These are phyloP conservation scores for Strobilomyces dryophilus DNA, from an alignment of 768 basidiomycete species.

Conservation along the genomic window DNA sequence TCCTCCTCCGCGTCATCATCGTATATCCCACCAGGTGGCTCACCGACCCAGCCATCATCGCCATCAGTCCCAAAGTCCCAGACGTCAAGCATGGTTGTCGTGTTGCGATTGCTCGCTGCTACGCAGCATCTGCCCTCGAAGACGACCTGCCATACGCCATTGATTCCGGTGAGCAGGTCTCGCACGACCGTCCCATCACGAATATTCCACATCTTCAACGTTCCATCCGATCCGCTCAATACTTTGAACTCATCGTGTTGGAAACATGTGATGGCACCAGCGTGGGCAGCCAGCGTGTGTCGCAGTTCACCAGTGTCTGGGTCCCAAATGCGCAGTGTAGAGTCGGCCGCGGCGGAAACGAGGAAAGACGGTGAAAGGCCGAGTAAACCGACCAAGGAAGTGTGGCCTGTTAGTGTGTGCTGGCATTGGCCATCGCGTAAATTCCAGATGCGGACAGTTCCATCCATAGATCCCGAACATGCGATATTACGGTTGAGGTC, in stretches of 20 bases:
- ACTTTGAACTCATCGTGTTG: slow-evolving; percentile 98
- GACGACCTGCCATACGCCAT: slow-evolving; percentile 96
- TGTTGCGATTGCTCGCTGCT: slow-evolving; percentile 82
- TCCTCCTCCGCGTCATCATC: slow-evolving; percentile 57
- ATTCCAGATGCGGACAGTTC: slow-evolving; percentile 94
- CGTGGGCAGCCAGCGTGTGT: slow-evolving; percentile 84
- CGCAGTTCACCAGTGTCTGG: slow-evolving; percentile 76
- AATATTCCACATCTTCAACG: slow-evolving; percentile 97
- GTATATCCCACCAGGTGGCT: slow-evolving; percentile 70
- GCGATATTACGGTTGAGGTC: slow-evolving; percentile 85
- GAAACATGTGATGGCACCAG: slow-evolving; percentile 99
- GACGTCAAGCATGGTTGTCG: slow-evolving; percentile 77
- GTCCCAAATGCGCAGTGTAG: slow-evolving; percentile 93
- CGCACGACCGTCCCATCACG: slow-evolving; percentile 80
- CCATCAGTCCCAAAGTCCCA: slow-evolving; percentile 82
- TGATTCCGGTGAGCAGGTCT: slow-evolving; percentile 87
- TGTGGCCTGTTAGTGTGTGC: slow-evolving; percentile 84
- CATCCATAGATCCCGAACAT: slow-evolving; percentile 98
- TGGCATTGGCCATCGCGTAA: slow-evolving; percentile 75
- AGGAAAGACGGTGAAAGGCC: slow-evolving; percentile 86
- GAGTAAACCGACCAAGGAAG: slow-evolving; percentile 90
- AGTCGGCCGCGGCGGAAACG: slow-evolving; percentile 95
- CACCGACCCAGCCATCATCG: slow-evolving; percentile 81
- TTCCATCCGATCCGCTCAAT: slow-evolving; percentile 91
- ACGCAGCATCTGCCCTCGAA: slow-evolving; percentile 95